phyloP scores from a whole-genome alignment of 2,329 filamentous ascomycete genomes.

The Pleurostoma richardsiae region DNA sequence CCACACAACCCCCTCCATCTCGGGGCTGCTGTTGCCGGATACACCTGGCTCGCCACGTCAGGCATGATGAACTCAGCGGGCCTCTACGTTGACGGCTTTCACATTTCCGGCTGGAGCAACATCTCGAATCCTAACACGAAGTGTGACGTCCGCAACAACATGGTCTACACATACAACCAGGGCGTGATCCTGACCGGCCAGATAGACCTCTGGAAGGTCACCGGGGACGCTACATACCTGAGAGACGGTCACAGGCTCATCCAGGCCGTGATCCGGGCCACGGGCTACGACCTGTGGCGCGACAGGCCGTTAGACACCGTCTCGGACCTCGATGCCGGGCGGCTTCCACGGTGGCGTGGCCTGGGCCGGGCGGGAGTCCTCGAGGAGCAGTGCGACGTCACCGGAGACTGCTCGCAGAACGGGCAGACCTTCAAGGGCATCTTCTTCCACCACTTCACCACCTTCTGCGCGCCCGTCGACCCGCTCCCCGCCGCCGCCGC shows the following conservation, averaged over 20 bases:
- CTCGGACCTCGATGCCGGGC: constrained; percentile 21
- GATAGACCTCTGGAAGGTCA: constrained; percentile 74
- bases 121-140: constrained; percentile 58
- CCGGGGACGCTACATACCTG: constrained; percentile 66
- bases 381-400: constrained; percentile 77
- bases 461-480: constrained; percentile 67
- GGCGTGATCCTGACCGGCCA: constrained; percentile 82
- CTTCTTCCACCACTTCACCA: constrained; percentile 81
- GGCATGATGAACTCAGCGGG: constrained; percentile 77
- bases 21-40: constrained; percentile 68
- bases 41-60: constrained; percentile 72
- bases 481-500: constrained; percentile 20
- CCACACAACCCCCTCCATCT: constrained; percentile 60
- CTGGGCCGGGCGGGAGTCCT: constrained; percentile 75
- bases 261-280: constrained; percentile 67
- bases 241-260: constrained; percentile 76
- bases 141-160: constrained; percentile 78
- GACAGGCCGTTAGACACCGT: constrained; percentile 36
- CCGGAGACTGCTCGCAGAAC: constrained; percentile 73
- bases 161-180: constrained; percentile 96
- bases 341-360: constrained; percentile 60
- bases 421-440: constrained; percentile 91
- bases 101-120: constrained; percentile 64
- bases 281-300: constrained; percentile 61
- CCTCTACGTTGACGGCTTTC: constrained; percentile 83